These are phyloP conservation scores for Diaporthe nobilis DNA, from an alignment of 2,329 filamentous ascomycete genomes.

Conservation along the genomic window DNA sequence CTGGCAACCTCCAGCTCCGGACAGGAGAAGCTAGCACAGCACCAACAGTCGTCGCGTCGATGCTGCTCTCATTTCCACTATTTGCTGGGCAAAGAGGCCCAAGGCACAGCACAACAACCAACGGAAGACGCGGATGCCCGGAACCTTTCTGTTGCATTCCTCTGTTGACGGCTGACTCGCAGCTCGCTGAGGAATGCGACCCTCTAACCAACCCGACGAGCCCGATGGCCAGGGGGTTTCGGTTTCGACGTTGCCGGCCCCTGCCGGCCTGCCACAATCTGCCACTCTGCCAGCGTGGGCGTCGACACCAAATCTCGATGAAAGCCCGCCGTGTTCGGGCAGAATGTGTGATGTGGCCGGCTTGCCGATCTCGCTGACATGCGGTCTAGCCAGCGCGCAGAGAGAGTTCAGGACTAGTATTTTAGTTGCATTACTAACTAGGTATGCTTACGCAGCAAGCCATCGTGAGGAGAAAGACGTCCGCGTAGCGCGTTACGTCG, in stretches of 20 bases:
- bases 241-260: slow-evolving; percentile 18
- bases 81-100: neutral
- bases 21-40: neutral
- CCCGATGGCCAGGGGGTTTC: neutral
- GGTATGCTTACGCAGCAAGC: neutral
- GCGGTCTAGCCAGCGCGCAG: neutral
- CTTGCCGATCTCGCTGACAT: slow-evolving; percentile 17
- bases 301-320: slow-evolving; percentile 8
- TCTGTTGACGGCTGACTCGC: slow-evolving; percentile 20
- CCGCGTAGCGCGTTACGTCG: neutral
- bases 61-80: slow-evolving; percentile 16
- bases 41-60: slow-evolving; percentile 9
- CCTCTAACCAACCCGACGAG: neutral
- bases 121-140: slow-evolving; percentile 3
- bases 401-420: slow-evolving; percentile 20
- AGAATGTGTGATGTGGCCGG: neutral
- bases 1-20: neutral
- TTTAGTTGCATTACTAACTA: slow-evolving; percentile 24
- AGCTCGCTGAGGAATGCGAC: slow-evolving; percentile 9
- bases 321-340: neutral
- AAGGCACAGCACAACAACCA: neutral
- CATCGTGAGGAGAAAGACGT: neutral
- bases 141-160: slow-evolving; percentile 15
- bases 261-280: neutral
- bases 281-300: neutral